Evolutionary conservation across 2,329 filamentous ascomycete genomes (phyloP).

Genomic region (Cladosporium phlei): DNA sequence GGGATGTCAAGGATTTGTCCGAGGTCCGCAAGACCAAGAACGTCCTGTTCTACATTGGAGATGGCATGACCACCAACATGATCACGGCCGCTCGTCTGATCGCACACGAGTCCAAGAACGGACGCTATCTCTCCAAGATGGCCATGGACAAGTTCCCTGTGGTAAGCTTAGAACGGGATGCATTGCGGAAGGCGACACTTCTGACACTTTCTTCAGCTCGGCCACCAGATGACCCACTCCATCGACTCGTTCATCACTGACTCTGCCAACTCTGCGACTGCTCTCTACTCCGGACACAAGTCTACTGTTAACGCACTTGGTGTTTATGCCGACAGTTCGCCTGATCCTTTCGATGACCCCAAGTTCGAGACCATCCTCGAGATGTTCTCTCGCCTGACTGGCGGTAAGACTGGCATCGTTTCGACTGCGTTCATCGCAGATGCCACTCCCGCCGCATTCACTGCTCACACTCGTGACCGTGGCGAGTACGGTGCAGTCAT

Average conservation of each 20-base stretch:
- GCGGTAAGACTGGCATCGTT: constrained; percentile 58
- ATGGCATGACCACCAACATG: constrained; percentile 61
- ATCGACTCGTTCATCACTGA: constrained; percentile 83
- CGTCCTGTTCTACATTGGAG: constrained; percentile 77
- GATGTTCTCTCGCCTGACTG: constrained; percentile 66
- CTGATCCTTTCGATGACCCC: constrained; percentile 71
- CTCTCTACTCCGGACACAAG: constrained; percentile 80
- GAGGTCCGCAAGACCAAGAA: constrained; percentile 75
- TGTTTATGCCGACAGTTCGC: constrained; percentile 74
- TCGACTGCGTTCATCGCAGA: constrained; percentile 79
- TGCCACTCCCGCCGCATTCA: constrained; percentile 73
- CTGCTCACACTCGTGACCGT: constrained; percentile 67
- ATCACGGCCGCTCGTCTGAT: constrained; percentile 66
- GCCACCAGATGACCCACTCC: constrained; percentile 84
- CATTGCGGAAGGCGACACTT: no score
- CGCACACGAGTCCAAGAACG: constrained; percentile 77
- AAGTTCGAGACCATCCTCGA: constrained; percentile 82
- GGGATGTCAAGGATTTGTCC: constrained; percentile 68
- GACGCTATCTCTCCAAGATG: constrained; percentile 72
- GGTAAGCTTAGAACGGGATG: background rate
- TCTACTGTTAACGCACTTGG: constrained; percentile 76
- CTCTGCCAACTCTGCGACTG: constrained; percentile 77
- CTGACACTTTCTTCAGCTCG: constrained; percentile 41
- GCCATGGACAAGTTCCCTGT: constrained; percentile 70
- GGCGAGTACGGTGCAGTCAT: constrained; percentile 66